A percentile compares a stretch with the other conserved stretches of the same genome.
phyloP scores from a whole-genome alignment of 495 filamentous ascomycete genomes.

The Hypoxylon fuscum region DNA sequence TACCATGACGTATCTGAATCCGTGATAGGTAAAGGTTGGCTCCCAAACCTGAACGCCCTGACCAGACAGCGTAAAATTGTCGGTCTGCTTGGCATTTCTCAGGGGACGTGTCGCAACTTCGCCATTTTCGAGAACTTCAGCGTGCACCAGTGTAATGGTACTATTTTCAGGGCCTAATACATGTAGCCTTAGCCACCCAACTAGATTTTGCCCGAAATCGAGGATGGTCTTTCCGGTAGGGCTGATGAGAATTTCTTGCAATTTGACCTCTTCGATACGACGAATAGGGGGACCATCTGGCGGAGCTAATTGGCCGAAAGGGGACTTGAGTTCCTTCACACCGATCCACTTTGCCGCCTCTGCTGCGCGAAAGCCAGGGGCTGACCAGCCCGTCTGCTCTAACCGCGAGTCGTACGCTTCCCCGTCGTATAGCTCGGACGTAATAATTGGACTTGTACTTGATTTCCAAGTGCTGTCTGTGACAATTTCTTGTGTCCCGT shows the following conservation, averaged over 20 bases:
- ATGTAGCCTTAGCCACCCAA: slow-evolving; percentile 55
- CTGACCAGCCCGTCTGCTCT: slow-evolving; percentile 39
- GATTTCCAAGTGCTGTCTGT: slow-evolving; percentile 58
- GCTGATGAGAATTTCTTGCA: slow-evolving; percentile 52
- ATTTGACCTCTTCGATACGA: slow-evolving; percentile 44
- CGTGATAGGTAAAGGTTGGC: slow-evolving; percentile 64
- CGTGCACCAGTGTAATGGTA: slow-evolving; percentile 54
- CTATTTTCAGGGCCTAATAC: slow-evolving; percentile 47
- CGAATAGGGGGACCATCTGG: slow-evolving; percentile 55
- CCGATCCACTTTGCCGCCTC: slow-evolving; percentile 38
- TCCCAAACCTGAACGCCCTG: slow-evolving; percentile 45
- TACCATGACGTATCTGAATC: slow-evolving; percentile 63
- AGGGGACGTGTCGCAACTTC: slow-evolving; percentile 62
- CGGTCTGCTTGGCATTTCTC: slow-evolving; percentile 54
- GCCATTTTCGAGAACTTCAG: slow-evolving; percentile 62
- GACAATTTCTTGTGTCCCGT: slow-evolving; percentile 40
- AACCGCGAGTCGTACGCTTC: slow-evolving; percentile 56
- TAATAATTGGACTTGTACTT: slow-evolving; percentile 51
- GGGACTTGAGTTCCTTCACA: slow-evolving; percentile 39
- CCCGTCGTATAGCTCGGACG: slow-evolving; percentile 64
- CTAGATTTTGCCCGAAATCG: slow-evolving; percentile 67
- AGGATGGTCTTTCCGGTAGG: slow-evolving; percentile 57
- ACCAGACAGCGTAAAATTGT: slow-evolving; percentile 51
- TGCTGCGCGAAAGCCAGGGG: slow-evolving; percentile 29
- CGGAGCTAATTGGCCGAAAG: slow-evolving; percentile 39